phyloP scores from a whole-genome alignment of 345 rosid genomes.

The Brassica cretica region DNA sequence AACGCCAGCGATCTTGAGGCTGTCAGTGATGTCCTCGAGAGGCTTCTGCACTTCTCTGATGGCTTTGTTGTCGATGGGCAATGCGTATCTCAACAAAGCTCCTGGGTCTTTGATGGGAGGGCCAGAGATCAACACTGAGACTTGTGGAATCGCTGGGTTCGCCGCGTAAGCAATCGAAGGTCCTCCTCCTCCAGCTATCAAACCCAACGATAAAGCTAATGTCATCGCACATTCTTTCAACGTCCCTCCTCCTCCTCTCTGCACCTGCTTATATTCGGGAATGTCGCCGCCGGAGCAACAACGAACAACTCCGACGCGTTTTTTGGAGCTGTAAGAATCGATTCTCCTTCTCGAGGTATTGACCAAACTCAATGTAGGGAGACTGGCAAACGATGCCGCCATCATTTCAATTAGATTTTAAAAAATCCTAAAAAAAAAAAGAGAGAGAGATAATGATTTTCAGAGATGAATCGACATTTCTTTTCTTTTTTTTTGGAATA shows the following conservation, averaged over 20 bases:
- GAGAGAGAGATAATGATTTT: not conserved
- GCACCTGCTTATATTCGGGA: slow-evolving; percentile 33
- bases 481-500: not conserved
- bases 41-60: slow-evolving; percentile 95
- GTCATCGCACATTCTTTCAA: slow-evolving; percentile 83
- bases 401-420: not conserved
- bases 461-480: not conserved
- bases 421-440: too few relatives aligned
- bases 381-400: slow-evolving; percentile 42
- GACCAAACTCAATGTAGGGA: slow-evolving; percentile 39
- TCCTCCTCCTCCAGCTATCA: slow-evolving; percentile 56
- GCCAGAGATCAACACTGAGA: slow-evolving; percentile 87
- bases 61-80: slow-evolving; percentile 89
- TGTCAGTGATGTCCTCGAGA: slow-evolving; percentile 88
- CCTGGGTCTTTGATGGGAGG: slow-evolving; percentile 96
- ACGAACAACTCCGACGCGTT: slow-evolving; percentile 40
- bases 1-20: slow-evolving; percentile 84
- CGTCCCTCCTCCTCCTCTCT: slow-evolving; percentile 49
- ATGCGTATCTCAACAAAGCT: slow-evolving; percentile 77
- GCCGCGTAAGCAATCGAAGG: slow-evolving; percentile 41
- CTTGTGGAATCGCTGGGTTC: slow-evolving; percentile 61
- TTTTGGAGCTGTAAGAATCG: slow-evolving; percentile 34
- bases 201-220: slow-evolving; percentile 65
- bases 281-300: slow-evolving; percentile 34
- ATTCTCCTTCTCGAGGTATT: slow-evolving; percentile 35